Conservation (phyloP, 1,284 basidiomycete species). For the Pyrrhoderma noxium region DNA sequence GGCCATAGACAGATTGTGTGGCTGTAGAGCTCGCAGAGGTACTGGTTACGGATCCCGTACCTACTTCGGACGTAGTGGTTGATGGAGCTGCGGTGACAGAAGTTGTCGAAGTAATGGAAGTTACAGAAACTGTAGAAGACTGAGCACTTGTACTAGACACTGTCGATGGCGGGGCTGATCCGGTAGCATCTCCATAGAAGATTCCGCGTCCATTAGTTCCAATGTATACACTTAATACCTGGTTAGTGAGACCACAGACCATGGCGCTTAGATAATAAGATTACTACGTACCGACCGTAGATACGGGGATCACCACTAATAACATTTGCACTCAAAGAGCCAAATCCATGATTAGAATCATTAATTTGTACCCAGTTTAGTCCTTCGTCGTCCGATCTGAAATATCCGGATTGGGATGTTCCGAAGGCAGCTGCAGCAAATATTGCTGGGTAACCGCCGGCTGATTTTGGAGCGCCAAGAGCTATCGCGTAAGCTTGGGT, state of each 20-base stretch:
- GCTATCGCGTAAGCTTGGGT: constrained; percentile 51
- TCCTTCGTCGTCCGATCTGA: constrained; percentile 45
- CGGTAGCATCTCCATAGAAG: constrained; percentile 47
- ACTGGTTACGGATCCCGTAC: constrained; percentile 17
- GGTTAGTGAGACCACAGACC: too few relatives aligned
- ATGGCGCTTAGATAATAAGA: constrained; percentile 12
- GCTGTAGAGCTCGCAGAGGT: constrained; percentile 23
- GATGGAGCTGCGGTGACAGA: constrained; percentile 5
- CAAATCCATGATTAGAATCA: constrained; percentile 55
- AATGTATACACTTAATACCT: constrained; percentile 56
- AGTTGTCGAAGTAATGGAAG: constrained; percentile 6
- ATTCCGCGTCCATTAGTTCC: constrained; percentile 62
- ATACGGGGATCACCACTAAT: constrained; percentile 47
- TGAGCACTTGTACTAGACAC: constrained; percentile 16
- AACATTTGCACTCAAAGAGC: constrained; percentile 39
- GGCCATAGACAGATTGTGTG: constrained; percentile 32
- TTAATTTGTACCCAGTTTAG: constrained; percentile 50
- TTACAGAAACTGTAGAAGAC: not conserved
- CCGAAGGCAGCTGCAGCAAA: constrained; percentile 49
- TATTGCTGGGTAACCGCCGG: constrained; percentile 47
- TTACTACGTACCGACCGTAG: constrained; percentile 41
- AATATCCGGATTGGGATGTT: constrained; percentile 40
- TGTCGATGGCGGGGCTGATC: constrained; percentile 30
- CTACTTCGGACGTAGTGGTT: constrained; percentile 13
- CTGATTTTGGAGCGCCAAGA: constrained; percentile 44